These are phyloP conservation scores for Magnolia changhungtana DNA, from an alignment of 164 flowering plant species.

Conservation along the genomic window DNA sequence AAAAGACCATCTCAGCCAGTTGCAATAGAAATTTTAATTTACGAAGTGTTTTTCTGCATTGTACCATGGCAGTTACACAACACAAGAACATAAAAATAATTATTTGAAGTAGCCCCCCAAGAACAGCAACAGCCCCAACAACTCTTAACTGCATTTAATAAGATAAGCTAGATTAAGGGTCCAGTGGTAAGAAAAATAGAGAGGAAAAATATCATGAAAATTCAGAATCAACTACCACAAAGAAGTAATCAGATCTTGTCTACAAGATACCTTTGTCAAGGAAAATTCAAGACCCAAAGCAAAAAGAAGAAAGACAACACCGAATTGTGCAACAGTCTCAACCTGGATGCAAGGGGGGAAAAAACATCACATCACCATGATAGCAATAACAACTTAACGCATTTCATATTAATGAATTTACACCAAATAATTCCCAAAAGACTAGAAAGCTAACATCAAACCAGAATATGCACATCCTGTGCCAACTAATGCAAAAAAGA, in stretches of 20 bases:
- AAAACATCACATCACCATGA: not conserved
- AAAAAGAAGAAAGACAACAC: conserved; percentile 96
- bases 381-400: not conserved
- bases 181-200: not conserved
- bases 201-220: not conserved
- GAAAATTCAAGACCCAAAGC: conserved; percentile 98
- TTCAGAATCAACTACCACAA: not conserved
- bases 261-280: conserved; percentile 61
- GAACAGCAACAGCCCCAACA: conserved; percentile 95
- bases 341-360: conserved; percentile 50
- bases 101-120: conserved; percentile 93
- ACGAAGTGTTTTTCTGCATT: conserved; percentile 3
- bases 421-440: no score
- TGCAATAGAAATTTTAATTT: not conserved
- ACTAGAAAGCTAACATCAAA: no score
- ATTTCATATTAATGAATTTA: no score
- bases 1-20: not conserved
- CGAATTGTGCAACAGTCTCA: conserved; percentile 98
- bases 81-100: conserved; percentile 67
- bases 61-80: conserved; percentile 70
- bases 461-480: no score
- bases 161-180: not conserved
- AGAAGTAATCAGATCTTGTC: not conserved
- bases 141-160: conserved; percentile 65
- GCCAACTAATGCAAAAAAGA: no score